Evolutionary conservation across 805 yeast genomes (phyloP), one percentile per base, ranked within the genome.

Genomic region (Zygoascus flipseniorum): DNA sequence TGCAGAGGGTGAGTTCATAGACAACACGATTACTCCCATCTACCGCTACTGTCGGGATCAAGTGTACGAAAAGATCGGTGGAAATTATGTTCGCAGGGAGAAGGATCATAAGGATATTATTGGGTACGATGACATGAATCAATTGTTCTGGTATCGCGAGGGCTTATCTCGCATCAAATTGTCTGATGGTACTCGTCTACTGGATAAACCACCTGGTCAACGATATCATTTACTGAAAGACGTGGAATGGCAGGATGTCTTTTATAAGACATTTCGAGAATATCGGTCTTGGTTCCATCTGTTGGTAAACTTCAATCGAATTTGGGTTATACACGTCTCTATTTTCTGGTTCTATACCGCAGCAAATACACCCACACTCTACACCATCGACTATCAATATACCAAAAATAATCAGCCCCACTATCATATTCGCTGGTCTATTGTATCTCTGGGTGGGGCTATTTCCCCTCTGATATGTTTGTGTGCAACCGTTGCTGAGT

Each of bases 271-370:
- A 0, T 89, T 82, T 65, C 66, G 84, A 66, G 99, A 93, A 76
- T 81, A 85, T 53, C 83, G 99, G 75, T 86, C 99, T 43, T 95
- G 99, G 99, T 82, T 93, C 72, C 99, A 93, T 74, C 71, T 92
- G 72, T 73, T 90, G 50, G 87, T 95, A 63, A 92, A 93, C 72
- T 93, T 92, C 76, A 92, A 89, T 76, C 92, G 99, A 81, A 89
- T 93, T 65, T 95, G 98, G 98, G 79, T 95, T 66, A 83, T 92
- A 63, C 99, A 93, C 72, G 79, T 84, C 60, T 80, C 90, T 56
- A 68, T 89, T 58, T 93, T 79, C 74, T 93, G 98, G 98, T 88
- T 89, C 86, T 93, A 90, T 73, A 79, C 83, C 65, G 89, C 97
- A 43, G 93, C 85, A 75, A 89, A 88, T 74, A 31, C 50, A n/a